These are phyloP conservation scores for Dissophora globulifera DNA, from an alignment of 192 early-diverging fungal genomes.

Conservation along the genomic window DNA sequence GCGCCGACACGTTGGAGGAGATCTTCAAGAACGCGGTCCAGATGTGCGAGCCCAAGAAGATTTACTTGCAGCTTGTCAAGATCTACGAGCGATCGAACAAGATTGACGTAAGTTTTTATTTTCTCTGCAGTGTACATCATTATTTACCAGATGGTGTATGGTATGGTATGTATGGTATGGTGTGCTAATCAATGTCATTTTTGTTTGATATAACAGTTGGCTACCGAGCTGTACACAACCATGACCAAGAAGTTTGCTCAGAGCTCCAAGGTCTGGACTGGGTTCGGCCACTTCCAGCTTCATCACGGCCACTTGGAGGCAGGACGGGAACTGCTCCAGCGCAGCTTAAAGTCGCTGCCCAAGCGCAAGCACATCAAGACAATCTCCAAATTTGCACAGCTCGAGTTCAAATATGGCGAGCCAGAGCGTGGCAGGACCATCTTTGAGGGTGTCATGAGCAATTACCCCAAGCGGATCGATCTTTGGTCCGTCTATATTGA, in stretches of 20 bases:
- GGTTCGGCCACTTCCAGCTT: constrained; percentile 84
- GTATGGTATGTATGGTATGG: too few species aligned
- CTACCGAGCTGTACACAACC: constrained; percentile 75
- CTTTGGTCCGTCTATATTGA: constrained; percentile 98
- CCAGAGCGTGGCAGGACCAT: constrained; percentile 97
- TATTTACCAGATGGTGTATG: too few species aligned
- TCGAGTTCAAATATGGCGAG: constrained; percentile 98
- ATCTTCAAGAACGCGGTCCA: constrained; percentile 89
- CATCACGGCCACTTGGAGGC: constrained; percentile 77
- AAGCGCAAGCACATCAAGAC: constrained; percentile 97
- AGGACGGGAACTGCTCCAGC: constrained; percentile 84
- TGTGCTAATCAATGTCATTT: too few species aligned
- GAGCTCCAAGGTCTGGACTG: constrained; percentile 92
- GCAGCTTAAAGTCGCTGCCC: constrained; percentile 83
- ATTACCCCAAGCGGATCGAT: constrained; percentile 93
- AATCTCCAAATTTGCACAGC: constrained; percentile 93
- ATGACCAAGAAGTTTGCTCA: constrained; percentile 89
- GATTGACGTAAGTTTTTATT: constrained; percentile 66
- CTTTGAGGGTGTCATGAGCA: constrained; percentile 94
- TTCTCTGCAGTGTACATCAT: too few species aligned
- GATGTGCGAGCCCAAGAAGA: constrained; percentile 89
- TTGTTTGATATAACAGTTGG: constrained; percentile 47
- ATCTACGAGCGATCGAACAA: constrained; percentile 93
- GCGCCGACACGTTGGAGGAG: constrained; percentile 76
- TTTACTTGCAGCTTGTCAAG: constrained; percentile 87